These are phyloP conservation scores for Abortiporus biennis DNA, from an alignment of 1,284 basidiomycete species.

Conservation along the genomic window DNA sequence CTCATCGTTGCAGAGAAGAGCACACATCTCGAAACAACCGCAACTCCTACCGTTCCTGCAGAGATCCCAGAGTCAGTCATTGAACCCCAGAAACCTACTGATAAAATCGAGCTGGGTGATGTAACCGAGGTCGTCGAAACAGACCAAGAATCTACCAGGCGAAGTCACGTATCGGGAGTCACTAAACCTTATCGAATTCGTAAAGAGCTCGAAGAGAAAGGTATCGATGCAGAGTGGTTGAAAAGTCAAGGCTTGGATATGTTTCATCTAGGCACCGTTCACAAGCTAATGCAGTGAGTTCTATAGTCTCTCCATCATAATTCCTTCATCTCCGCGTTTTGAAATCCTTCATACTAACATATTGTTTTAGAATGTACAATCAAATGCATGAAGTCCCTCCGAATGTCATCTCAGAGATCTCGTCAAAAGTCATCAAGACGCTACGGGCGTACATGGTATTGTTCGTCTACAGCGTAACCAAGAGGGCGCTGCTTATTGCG, in stretches of 20 bases:
- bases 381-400: not conserved
- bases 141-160: conserved; percentile 10
- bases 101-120: no score
- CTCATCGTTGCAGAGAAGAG: not conserved
- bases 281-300: not conserved
- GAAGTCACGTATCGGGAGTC: conserved; percentile 25
- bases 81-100: no score
- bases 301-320: not conserved
- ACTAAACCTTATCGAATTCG: conserved; percentile 41
- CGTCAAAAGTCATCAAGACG: conserved; percentile 7
- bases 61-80: no score
- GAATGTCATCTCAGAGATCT: conserved; percentile 2
- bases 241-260: not conserved
- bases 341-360: not conserved
- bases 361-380: not conserved
- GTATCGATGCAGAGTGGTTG: not conserved
- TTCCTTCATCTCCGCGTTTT: not conserved
- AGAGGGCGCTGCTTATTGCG: conserved; percentile 31
- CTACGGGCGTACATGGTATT: not conserved
- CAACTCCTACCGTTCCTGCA: no score
- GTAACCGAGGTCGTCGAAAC: not conserved
- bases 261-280: not conserved
- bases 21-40: no score
- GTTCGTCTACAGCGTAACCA: not conserved
- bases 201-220: conserved; percentile 9